phyloP scores from a whole-genome alignment of 345 rosid genomes.

The Citrus hindsii region DNA sequence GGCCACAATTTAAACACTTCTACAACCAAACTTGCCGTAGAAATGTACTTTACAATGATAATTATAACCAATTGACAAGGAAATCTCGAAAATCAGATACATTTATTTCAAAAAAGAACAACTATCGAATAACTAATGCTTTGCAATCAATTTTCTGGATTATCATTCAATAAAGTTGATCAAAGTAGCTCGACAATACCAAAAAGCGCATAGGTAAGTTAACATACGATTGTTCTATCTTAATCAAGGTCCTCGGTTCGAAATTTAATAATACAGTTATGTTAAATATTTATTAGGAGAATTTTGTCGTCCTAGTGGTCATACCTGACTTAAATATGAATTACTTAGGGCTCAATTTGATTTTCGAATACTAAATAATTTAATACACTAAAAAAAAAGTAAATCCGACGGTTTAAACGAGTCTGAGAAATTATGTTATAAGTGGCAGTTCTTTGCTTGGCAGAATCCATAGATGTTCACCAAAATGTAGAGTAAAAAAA shows the following conservation, averaged over 20 bases:
- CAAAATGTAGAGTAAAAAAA: neutral
- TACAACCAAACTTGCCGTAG: neutral
- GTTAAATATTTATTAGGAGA: too few species aligned
- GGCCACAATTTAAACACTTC: neutral
- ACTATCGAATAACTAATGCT: neutral
- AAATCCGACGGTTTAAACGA: slow-evolving; percentile 25
- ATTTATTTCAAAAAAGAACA: neutral
- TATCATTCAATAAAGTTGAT: neutral
- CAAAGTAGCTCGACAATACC: too few species aligned
- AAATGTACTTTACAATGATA: neutral
- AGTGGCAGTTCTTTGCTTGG: slow-evolving; percentile 40
- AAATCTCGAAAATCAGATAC: neutral
- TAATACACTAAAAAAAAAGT: neutral
- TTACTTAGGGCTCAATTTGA: fast-evolving
- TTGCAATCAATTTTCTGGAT: neutral
- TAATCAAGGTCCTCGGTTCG: too few species aligned
- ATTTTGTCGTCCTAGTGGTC: fast-evolving
- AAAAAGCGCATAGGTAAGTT: too few species aligned
- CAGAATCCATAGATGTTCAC: neutral
- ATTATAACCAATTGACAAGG: neutral
- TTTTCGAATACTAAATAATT: too few species aligned
- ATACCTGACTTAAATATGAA: fast-evolving
- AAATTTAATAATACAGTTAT: too few species aligned
- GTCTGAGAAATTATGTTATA: slow-evolving; percentile 52
- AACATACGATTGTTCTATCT: too few species aligned